These are phyloP conservation scores for Eudorina sp. DNA, from an alignment of 139 green algal species.

Conservation along the genomic window DNA sequence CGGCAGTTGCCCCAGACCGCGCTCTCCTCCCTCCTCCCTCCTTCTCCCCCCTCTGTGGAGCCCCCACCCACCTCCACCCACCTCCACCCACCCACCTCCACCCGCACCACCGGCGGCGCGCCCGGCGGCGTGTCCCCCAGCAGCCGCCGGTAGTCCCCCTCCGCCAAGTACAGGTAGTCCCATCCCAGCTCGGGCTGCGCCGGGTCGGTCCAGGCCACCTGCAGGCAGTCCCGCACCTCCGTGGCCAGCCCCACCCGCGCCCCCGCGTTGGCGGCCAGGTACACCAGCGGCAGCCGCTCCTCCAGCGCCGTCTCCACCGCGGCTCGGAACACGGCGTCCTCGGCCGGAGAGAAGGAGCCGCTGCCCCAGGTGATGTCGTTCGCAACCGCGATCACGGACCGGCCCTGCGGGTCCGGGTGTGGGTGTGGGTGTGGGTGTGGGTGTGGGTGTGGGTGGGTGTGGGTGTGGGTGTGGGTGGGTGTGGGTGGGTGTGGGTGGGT, in stretches of 20 bases:
- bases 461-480: too few relatives aligned
- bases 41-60: too few relatives aligned
- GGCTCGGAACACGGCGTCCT: slow-evolving; percentile 94
- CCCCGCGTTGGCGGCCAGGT: slow-evolving; percentile 95
- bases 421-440: too few relatives aligned
- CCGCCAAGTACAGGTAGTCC: slow-evolving; percentile 93
- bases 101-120: slow-evolving; percentile 9
- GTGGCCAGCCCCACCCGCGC: slow-evolving; percentile 93
- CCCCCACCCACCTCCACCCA: too few relatives aligned
- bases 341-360: slow-evolving; percentile 91
- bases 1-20: too few relatives aligned
- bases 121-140: neutral
- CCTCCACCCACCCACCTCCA: neutral
- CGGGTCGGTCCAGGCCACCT: slow-evolving; percentile 84
- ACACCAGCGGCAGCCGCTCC: slow-evolving; percentile 91
- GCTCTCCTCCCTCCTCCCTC: too few relatives aligned
- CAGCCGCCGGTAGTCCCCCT: slow-evolving; percentile 85
- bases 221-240: slow-evolving; percentile 77
- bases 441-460: too few relatives aligned
- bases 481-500: too few relatives aligned
- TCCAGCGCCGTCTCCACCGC: slow-evolving; percentile 86
- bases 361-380: slow-evolving; percentile 97
- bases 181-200: slow-evolving; percentile 86
- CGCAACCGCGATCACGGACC: slow-evolving; percentile 90
- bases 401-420: slow-evolving; percentile 52